Evolutionary conservation across 1,139 yeast species (phyloP), one percentile per base, ranked within the genome.

Genomic region (Candida sp.): DNA sequence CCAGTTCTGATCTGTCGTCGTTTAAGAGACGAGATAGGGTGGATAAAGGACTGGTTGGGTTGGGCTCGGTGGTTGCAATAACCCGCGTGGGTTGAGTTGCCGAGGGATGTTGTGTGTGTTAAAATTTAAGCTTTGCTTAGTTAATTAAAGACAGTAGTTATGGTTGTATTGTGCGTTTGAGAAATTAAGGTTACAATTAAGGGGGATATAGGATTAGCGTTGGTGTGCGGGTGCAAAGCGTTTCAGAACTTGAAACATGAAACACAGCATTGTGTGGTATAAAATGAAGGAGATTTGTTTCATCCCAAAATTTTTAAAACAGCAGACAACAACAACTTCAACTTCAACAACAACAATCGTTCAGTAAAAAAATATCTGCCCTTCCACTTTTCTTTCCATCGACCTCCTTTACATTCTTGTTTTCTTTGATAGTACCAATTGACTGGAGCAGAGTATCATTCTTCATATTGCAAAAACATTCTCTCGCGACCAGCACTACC

Each of bases 191-290:
- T 28, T 28, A 28, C 31, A 28, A 28, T 28, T 17, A 17, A 17
- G 31, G 31, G 31, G 8, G 7, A 8, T 1, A 28, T 8, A 8
- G 31, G 7, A 7, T 28, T 7, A 46, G 57, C 58, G 25, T 42
- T 32, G 38, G 28, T 35, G 46, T 43, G 12, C 28, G 46, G 46
- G 35, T 59, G 59, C 51, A 7, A 55, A 47, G 48, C 55, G 65
- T 62, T 61, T 62, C 60, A 62, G 48, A 50, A 52, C 54, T 37
- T 47, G 48, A 53, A 55, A 51, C 57, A 60, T 64, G 68, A 64
- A 64, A 64, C 68, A 53, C 40, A 39, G 7, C 9, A 25, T 4
- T 27, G 23, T 23, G 41, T 17, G 11, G 42, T 38, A 38, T 44
- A 22, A n/a, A 25, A 32, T 17, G 40, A 40, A 40, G n/a, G 26